Percentiles rank a stretch among this genome's conserved stretches.
These are phyloP conservation scores for Marvania coccoides DNA, from an alignment of 139 green algal genomes.

Conservation along the genomic window DNA sequence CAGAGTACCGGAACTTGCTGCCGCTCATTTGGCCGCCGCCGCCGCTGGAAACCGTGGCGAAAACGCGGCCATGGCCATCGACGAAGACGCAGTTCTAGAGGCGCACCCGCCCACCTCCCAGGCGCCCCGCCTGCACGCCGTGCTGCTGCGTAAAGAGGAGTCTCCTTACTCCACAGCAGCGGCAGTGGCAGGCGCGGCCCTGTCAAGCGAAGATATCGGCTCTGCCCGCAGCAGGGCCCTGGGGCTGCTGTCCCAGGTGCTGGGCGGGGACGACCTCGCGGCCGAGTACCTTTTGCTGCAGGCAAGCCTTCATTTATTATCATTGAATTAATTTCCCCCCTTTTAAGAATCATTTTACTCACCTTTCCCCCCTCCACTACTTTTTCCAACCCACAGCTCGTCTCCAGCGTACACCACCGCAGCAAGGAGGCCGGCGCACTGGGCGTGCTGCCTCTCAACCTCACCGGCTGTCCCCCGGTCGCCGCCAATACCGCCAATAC, in stretches of 20 bases:
- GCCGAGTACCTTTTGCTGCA: constrained; percentile 70
- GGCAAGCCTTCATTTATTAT: too few species aligned
- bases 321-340: too few species aligned
- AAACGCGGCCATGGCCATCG: neutral
- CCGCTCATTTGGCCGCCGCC: constrained; percentile 15
- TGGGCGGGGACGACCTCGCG: constrained; percentile 60
- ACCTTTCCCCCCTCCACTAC: too few species aligned
- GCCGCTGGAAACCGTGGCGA: too few species aligned
- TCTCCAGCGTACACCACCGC: neutral
- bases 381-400: too few species aligned
- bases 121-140: constrained; percentile 44
- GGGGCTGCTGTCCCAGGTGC: constrained; percentile 23
- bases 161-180: too few species aligned
- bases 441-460: constrained; percentile 29
- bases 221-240: neutral
- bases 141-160: constrained; percentile 16
- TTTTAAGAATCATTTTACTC: too few species aligned
- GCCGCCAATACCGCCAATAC: neutral
- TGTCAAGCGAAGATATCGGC: neutral
- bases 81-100: constrained; percentile 28
- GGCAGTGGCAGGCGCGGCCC: neutral
- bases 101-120: constrained; percentile 46
- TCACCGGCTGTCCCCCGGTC: constrained; percentile 12
- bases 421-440: neutral
- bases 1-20: constrained; percentile 33